Percentiles rank a stretch among this genome's conserved stretches.
Evolutionary conservation across 371 early-diverging fungal genomes (phyloP).

Genomic region (Batkoa obscura): DNA sequence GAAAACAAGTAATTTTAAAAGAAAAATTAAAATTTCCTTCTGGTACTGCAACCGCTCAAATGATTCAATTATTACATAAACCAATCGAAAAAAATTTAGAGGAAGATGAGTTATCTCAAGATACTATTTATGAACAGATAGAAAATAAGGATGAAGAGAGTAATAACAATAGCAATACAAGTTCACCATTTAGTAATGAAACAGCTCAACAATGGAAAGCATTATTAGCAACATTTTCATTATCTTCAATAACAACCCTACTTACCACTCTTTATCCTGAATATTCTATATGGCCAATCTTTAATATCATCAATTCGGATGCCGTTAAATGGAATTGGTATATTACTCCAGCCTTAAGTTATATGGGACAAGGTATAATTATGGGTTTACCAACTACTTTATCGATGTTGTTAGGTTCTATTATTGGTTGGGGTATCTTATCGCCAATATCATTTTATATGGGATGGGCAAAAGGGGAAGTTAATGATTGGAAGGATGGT

Average conservation of each 20-base stretch:
- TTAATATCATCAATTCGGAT: constrained; percentile 5
- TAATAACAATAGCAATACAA: not conserved
- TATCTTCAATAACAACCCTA: not conserved
- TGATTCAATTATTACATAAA: constrained; percentile 59
- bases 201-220: not conserved
- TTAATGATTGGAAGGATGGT: constrained; percentile 47
- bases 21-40: constrained; percentile 71
- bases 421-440: constrained; percentile 62
- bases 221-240: not conserved
- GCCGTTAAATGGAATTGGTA: constrained; percentile 47
- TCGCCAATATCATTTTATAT: constrained; percentile 42
- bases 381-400: constrained; percentile 62
- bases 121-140: not conserved
- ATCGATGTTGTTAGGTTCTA: constrained; percentile 49
- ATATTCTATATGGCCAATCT: not conserved
- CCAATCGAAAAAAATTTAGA: constrained; percentile 8
- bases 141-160: not conserved
- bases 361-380: constrained; percentile 67
- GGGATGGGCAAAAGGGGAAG: constrained; percentile 58
- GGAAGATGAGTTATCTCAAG: constrained; percentile 14
- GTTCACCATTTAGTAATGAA: not conserved
- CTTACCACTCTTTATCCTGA: not conserved
- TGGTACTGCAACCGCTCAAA: constrained; percentile 72
- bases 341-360: constrained; percentile 44
- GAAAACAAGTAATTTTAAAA: constrained; percentile 55